A percentile compares a stretch with the other conserved stretches of the same genome.
Evolutionary conservation across 345 rosid genomes (phyloP).

Genomic region (Pugionium cornutum): DNA sequence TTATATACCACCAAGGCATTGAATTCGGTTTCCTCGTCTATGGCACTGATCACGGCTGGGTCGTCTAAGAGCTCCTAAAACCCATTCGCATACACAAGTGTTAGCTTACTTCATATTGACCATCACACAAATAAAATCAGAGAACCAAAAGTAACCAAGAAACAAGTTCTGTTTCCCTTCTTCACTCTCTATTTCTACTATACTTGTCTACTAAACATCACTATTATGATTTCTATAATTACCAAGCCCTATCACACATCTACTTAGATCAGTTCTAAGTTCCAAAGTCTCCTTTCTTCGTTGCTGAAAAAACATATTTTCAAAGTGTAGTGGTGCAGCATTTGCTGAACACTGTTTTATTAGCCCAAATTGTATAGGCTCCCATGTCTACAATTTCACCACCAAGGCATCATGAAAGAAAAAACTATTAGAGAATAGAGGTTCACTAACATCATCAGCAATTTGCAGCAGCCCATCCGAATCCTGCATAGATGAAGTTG

Average conservation of each 20-base stretch:
- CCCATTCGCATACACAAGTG: constrained; percentile 10
- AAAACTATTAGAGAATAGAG: background rate
- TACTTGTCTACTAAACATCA: background rate
- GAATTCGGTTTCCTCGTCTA: constrained; percentile 92
- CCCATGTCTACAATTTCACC: too few species aligned
- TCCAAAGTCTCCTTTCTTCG: constrained; percentile 3
- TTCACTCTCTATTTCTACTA: background rate
- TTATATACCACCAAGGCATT: constrained; percentile 84
- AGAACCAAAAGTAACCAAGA: background rate
- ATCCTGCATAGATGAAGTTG: constrained; percentile 63
- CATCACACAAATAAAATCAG: background rate
- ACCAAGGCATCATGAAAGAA: background rate
- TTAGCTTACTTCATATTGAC: constrained; percentile 18
- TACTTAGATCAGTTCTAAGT: constrained; percentile 2
- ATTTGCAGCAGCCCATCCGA: constrained; percentile 67
- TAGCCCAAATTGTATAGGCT: background rate
- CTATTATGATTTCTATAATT: background rate
- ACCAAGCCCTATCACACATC: background rate
- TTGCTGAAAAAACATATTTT: background rate
- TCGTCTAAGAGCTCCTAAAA: constrained; percentile 86
- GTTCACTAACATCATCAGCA: constrained; percentile 84
- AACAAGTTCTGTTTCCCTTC: constrained; percentile 7
- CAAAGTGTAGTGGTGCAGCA: background rate
- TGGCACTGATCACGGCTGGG: constrained; percentile 66
- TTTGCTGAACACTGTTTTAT: constrained; percentile 3